Conservation (phyloP, 106 monocot genomes). For the Dioscorea dumetorum region DNA sequence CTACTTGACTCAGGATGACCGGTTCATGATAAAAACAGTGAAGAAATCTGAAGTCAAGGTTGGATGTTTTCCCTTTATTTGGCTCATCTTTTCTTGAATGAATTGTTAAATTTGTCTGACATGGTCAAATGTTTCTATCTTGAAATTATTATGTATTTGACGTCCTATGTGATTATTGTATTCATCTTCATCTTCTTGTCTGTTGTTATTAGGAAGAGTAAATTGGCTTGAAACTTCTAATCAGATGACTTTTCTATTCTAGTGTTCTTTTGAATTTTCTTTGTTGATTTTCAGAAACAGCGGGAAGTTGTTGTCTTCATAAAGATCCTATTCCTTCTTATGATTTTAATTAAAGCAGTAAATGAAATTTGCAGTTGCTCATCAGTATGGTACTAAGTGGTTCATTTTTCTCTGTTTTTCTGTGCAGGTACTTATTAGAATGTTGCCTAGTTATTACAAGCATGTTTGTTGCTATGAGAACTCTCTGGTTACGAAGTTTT, state of each 20-base stretch:
- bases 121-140: background rate
- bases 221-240: too few species aligned
- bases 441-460: conserved; percentile 70
- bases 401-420: conserved; percentile 5
- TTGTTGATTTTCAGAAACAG: too few species aligned
- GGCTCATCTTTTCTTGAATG: background rate
- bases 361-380: too few species aligned
- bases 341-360: too few species aligned
- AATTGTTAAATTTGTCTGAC: background rate
- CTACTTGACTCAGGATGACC: conserved; percentile 88
- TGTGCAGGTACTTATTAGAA: conserved; percentile 77
- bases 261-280: too few species aligned
- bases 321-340: too few species aligned
- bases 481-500: conserved; percentile 81
- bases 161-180: too few species aligned
- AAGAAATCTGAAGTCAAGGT: conserved; percentile 96
- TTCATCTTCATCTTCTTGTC: too few species aligned
- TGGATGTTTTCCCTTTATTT: background rate
- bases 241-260: too few species aligned
- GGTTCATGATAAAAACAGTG: conserved; percentile 95
- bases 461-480: conserved; percentile 70
- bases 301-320: too few species aligned
- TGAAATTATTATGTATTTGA: too few species aligned
- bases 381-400: background rate
- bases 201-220: too few species aligned